A percentile compares a stretch with the other conserved stretches of the same genome.
These are phyloP conservation scores for Onygena corvina DNA, from an alignment of 2,329 filamentous ascomycete species.

Conservation along the genomic window DNA sequence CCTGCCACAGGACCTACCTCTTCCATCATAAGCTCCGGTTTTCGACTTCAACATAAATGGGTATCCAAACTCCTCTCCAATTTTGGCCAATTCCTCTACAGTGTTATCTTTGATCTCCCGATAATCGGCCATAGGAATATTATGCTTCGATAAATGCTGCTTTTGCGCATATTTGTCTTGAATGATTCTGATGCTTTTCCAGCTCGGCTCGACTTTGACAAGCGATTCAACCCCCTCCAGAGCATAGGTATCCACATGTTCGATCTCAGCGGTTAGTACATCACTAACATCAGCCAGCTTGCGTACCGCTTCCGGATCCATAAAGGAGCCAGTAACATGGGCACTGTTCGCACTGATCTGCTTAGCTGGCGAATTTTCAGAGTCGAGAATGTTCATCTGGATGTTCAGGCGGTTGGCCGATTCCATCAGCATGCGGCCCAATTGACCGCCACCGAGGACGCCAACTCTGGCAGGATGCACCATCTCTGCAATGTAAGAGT, in stretches of 20 bases:
- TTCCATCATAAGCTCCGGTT: constrained; percentile 86
- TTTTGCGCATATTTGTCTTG: constrained; percentile 94
- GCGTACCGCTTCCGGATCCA: constrained; percentile 64
- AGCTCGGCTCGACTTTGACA: constrained; percentile 63
- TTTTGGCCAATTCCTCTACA: constrained; percentile 49
- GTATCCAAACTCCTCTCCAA: constrained; percentile 56
- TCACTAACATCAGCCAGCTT: constrained; percentile 66
- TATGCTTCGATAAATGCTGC: constrained; percentile 56
- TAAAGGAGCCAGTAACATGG: constrained; percentile 80
- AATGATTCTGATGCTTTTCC: constrained; percentile 74
- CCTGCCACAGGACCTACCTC: constrained; percentile 41
- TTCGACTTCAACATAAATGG: constrained; percentile 89
- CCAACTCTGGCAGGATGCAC: constrained; percentile 28
- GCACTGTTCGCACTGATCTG: constrained; percentile 64
- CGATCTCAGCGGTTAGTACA: constrained; percentile 84
- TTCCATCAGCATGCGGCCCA: constrained; percentile 89
- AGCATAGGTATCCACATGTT: constrained; percentile 84
- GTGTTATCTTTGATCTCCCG: constrained; percentile 51
- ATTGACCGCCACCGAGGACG: constrained; percentile 54
- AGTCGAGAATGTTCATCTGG: constrained; percentile 67
- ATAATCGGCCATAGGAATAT: constrained; percentile 62
- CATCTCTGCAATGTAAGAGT: constrained; percentile 5
- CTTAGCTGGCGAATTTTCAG: constrained; percentile 64
- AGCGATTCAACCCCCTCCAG: constrained; percentile 64
- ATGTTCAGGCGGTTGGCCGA: constrained; percentile 70